Base-by-base conservation (phyloP, 805 yeast species). In the Lipomyces anomalus region DNA sequence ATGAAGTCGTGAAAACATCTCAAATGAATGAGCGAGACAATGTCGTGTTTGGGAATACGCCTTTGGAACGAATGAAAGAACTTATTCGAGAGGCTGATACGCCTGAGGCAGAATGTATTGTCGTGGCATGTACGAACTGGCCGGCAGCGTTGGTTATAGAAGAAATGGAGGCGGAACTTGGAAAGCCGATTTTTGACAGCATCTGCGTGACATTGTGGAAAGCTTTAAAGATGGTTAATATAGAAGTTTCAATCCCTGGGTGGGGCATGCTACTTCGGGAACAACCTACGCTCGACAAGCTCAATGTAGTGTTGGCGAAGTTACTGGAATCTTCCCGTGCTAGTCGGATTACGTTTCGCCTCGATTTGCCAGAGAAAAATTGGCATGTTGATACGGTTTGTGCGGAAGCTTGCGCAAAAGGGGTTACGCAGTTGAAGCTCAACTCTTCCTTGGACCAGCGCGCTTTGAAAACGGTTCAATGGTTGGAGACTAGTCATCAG, bases 121-220 rank as follows among this genome's bases (percentile, higher is more conserved):
- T 44, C 17, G 38, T 44, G 6, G 48, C 48, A 23, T 44, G 48
- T 26, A 44, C 48, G 26, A 44, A 44, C 44, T 44, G 48, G 48
- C 48, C 48, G 11, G 48, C 37, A 3, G 48, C 48, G 20, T 33
- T 44, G 18, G 46, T 44, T 6, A 17, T 44, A 3, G 48, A 44
- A 13, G 48, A 44, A 29, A 28, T 44, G 40, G 48, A 44, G 36
- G 48, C 40, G 16, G 48, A 44, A 26, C 34, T 44, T 4, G 46
- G 46, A 18, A 44, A 44, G 41, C 48, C 48, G 11, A 44, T 44
- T 18, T 44, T 18, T 26, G 48, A 44, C 20, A 32, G 39, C 6
- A 44, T 44, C 35, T 26, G 35, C 9, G 48, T 44, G 21, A 44
- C 48, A 17, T 22, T 44, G n/a, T 44, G 48, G 48, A 44, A 44